Evolutionary conservation across 805 yeast genomes (phyloP), one percentile per base, ranked within the genome.

Genomic region (Naumovozyma dairenensis): DNA sequence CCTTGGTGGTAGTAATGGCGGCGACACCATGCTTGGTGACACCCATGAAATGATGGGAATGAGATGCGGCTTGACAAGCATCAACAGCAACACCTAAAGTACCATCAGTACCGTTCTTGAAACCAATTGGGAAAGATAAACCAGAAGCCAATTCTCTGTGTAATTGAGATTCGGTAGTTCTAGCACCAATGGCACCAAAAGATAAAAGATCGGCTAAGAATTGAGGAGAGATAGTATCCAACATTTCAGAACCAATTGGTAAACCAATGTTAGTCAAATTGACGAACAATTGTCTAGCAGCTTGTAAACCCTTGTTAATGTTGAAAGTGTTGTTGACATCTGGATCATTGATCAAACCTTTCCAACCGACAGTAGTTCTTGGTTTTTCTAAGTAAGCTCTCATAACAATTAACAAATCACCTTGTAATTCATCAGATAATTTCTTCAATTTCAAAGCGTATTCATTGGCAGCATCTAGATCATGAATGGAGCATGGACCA

Each of bases 331-430:
- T 81, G 62, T 89, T 84, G 40, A 89, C 74, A 53, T 89, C 94
- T 30, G 98, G 98, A 63, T 89, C 98, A 61, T 89, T 89, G 58
- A 89, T 86, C 52, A 89, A 69, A 51, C 98, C 98, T 65, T 89
- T 89, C 98, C 98, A 89, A 45, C 98, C 98, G 35, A 89, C 97
- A 16, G 97, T 89, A 43, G 98, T 89, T 69, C 98, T 80, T 53
- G 98, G 98, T 65, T 89, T 89, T 66, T 89, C 98, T 48, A 89
- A 71, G 71, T 89, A 89, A 5, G 97, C 97, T 67, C 98, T 80
- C 98, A 89, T 89, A 44, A 89, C 73, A 38, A 89, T 72, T 36
- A 78, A 80, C 36, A 89, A 69, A 45, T 89, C 97, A 35, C 68
- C 74, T 41, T 75, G 60, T 43, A 83, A 71, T 59, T 82, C 83